Base-by-base conservation (phyloP, 768 basidiomycete species). In the Dacryopinax spathularia region DNA sequence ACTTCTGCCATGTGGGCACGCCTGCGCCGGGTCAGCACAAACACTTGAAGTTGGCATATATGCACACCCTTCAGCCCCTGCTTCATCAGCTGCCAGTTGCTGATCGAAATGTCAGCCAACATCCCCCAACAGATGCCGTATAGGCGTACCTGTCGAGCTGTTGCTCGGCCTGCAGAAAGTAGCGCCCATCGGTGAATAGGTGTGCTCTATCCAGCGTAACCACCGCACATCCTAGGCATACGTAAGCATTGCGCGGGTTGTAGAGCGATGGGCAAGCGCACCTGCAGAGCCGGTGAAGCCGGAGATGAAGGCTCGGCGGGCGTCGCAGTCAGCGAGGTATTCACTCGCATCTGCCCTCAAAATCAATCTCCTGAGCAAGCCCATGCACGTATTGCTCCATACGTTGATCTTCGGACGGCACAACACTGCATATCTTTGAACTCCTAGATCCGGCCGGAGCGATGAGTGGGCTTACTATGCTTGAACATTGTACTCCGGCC, bases 281-380 rank as follows among this genome's bases (percentile, higher is more conserved):
- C 93, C 93, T 70, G 95, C 94, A 36, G 91, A 95, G 27, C 96
- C 96, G 64, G 82, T 90, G 76, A 97, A 99, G 12, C 90, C 90
- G 33, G 91, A 93, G 67, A 99, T 90, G 76, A 83, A 98, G 0
- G 82, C 88, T 27, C 95, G 81, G 63, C 92, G 79, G 64, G 86
- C 78, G 76, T 97, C 92, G 66, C 87, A 91, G 33, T 81, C 79
- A 9, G 93, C 89, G 18, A 87, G 81, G 73, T 94, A 95, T 73
- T 95, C 93, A 75, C 91, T 93, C 6, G 81, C 85, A 74, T 94
- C 91, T 93, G 61, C 22, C 35, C 48, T 63, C 43, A 31, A 15
- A 20, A 13, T 10, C 34, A 33, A 34, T 36, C 16, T 35, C 48
- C 41, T 62, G 56, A 48, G 62, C 48, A 37, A 15, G 12, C n/a